Percentiles rank a stretch among this genome's conserved stretches.
Conservation (phyloP, 805 yeast species). For the Kodamaea fukazawae region DNA sequence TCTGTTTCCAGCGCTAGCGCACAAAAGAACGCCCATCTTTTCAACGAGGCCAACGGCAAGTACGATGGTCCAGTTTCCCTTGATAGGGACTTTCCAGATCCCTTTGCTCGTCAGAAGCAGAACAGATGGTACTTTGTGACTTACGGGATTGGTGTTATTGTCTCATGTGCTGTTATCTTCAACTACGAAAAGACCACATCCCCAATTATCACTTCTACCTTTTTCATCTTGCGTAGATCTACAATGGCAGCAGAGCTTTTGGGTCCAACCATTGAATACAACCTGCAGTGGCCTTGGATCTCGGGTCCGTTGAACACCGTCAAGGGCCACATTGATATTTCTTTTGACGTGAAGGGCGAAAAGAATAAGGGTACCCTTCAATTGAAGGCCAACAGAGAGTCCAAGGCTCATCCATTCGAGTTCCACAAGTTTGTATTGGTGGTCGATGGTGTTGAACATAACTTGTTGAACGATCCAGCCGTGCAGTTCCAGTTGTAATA, state of each 20-base stretch:
- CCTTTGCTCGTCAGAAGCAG: slow-evolving; percentile 52
- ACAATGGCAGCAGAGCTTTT: slow-evolving; percentile 55
- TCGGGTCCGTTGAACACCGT: slow-evolving; percentile 81
- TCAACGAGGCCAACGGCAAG: slow-evolving; percentile 1
- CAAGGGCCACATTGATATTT: slow-evolving; percentile 73
- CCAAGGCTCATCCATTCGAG: slow-evolving; percentile 47
- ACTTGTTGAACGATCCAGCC: slow-evolving; percentile 30
- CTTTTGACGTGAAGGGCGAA: slow-evolving; percentile 68
- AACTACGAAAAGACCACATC: slow-evolving; percentile 91
- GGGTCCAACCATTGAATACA: slow-evolving; percentile 75
- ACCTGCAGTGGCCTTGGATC: slow-evolving; percentile 84
- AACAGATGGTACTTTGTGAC: slow-evolving; percentile 52
- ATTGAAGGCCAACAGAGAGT: slow-evolving; percentile 69
- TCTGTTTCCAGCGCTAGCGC: background rate
- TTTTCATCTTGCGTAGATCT: slow-evolving; percentile 82
- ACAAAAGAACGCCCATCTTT: slow-evolving; percentile 1
- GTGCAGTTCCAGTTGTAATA: slow-evolving; percentile 26
- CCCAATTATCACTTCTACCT: slow-evolving; percentile 82
- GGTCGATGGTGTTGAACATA: slow-evolving; percentile 17
- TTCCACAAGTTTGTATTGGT: slow-evolving; percentile 32
- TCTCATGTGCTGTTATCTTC: slow-evolving; percentile 59
- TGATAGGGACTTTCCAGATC: slow-evolving; percentile 82
- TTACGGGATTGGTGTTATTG: slow-evolving; percentile 38
- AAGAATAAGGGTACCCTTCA: slow-evolving; percentile 51
- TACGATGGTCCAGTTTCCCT: slow-evolving; percentile 52